Base-by-base conservation (phyloP, 192 early-diverging fungal species). In the Pilobolus umbonatus region DNA sequence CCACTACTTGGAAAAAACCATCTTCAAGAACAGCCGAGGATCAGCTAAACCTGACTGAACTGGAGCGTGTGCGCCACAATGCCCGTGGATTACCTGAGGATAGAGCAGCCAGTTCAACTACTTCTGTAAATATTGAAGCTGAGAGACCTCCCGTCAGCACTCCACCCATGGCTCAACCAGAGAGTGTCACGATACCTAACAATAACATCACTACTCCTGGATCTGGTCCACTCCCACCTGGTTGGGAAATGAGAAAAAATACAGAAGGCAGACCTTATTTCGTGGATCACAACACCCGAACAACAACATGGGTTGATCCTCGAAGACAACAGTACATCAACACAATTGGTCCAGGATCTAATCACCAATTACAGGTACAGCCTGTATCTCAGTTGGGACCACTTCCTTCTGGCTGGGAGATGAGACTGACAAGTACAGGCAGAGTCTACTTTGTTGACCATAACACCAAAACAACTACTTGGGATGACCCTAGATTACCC, bases 371-470 rank as follows among this genome's bases (percentile, higher is more conserved):
- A 38, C 86, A 86, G 63, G 81, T 85, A 46, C 87, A 91, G 62
- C 84, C 86, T 21, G 73, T 84, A 7, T 80, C 83, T 10, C 79
- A 85, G 26, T 72, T 98, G 11, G 96, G 96, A 0, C 88, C 94
- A 45, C 70, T 99, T 50, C 96, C 96, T 10, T 90, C 89, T 43
- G 95, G 95, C 22, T 99, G 96, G 96, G 96, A 99, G 67, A 98
- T 99, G 95, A 84, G 95, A 17, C 79, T 93, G 43, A 99, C 94
- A 14, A 88, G 86, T 58, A 95, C 91, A n/a, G 96, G 93, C 9
- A 77, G 92, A 32, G 90, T 93, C 15, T 99, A 98, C 76, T 99
- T 97, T 85, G 93, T 99, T 9, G 95, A 99, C 66, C 96, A 99
- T 76, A 94, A 93, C 68, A 88, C 91, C 39, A 98, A 96, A 64